Conservation (phyloP, 768 basidiomycete species). For the Tulasnella sp. region DNA sequence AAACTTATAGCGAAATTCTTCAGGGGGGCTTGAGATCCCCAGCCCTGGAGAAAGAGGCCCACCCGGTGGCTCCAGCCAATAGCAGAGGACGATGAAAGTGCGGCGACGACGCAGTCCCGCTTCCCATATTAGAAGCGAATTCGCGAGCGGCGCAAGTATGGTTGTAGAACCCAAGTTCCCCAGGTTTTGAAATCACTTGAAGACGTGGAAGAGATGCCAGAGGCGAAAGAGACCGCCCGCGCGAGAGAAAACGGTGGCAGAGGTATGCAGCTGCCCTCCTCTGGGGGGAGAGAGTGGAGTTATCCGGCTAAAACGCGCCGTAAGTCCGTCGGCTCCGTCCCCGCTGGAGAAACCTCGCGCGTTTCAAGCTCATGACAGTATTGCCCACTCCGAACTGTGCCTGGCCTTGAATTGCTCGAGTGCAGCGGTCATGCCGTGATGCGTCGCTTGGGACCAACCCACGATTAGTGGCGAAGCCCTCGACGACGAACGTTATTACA, state of each 20-base stretch:
- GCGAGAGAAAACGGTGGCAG: neutral
- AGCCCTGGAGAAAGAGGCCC: neutral
- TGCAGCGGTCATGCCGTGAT: neutral
- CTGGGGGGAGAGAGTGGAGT: neutral
- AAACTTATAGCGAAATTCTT: constrained; percentile 1
- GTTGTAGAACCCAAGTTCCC: neutral
- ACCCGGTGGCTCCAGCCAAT: neutral
- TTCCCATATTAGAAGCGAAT: neutral
- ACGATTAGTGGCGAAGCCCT: neutral
- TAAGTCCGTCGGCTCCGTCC: neutral
- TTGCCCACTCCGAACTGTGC: neutral
- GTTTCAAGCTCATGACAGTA: neutral
- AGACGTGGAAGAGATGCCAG: neutral
- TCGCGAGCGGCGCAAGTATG: neutral
- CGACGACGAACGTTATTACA: neutral
- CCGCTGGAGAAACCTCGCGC: neutral
- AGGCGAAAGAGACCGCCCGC: neutral
- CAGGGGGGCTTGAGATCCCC: neutral
- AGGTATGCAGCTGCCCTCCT: neutral
- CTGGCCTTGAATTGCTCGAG: neutral
- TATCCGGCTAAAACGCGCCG: neutral
- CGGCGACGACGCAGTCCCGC: constrained; percentile 4
- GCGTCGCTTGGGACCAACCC: neutral
- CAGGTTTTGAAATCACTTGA: neutral
- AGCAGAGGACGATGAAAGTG: neutral